Base-by-base conservation (phyloP, 192 early-diverging fungal species). In the Backusella westeae region DNA sequence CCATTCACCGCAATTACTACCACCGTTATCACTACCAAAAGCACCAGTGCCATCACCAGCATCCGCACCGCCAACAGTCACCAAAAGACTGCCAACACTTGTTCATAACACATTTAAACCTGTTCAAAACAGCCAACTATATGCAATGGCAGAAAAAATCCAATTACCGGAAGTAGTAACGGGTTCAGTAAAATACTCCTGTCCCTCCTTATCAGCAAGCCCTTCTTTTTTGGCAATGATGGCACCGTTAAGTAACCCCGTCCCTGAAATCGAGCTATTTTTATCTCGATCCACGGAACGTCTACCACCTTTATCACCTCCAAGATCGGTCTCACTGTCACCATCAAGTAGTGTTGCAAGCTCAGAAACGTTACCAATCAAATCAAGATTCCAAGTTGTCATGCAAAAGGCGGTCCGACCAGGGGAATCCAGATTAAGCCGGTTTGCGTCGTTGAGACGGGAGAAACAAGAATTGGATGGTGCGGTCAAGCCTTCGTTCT, bases 221-320 rank as follows among this genome's bases (percentile, higher is more conserved):
- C 56, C 56, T 63, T 63, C 56, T 12, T 63, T 63, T 63, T 4
- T 63, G 56, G 56, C 56, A 63, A 63, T 63, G 56, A 63, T 63
- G 56, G 56, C 21, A 14, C 56, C 56, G 56, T 3, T 63, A 63
- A 63, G 26, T 63, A 23, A 63, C n/a, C 56, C 56, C 6, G 56
- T 63, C 56, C 56, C 56, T 63, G 56, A 63, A 63, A 63, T 63
- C 56, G 56, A 63, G 26, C n/a, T 63, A 63, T 63, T 63, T 29
- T 63, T 63, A 29, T 63, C 56, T 63, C 56, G 9, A 63, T 63
- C 56, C 12, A 29, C 12, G 12, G 56, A 63, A 63, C 56, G 26
- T 63, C 9, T 63, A 12, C 56, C 56, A 63, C 56, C 56, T 0
- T 23, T 63, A 9, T 63, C 56, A 29, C 56, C 56, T 26, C 56